Evolutionary conservation across 371 early-diverging fungal genomes (phyloP), one percentile per base, ranked within the genome.

Genomic region (Rhizopus sp.): DNA sequence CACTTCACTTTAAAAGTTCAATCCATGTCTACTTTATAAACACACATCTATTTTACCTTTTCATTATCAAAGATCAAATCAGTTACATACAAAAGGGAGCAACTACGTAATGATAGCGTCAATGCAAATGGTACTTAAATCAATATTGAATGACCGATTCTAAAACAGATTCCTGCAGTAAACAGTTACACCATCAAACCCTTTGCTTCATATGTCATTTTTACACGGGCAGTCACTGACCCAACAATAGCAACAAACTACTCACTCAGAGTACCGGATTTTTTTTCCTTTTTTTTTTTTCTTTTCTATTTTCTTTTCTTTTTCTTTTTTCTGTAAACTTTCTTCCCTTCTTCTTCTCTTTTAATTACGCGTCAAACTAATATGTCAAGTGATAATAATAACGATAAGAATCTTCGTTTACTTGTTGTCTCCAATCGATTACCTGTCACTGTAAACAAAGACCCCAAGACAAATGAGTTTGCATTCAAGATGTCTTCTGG

Each of bases 361-460:
- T 16, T 47, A 44, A 15, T n/a, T 33, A 33, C n/a, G 33, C 30
- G 16, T 13, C 32, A 40, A 10, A 53, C 4, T 35, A 39, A 44
- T 12, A 62, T 62, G 57, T 46, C 59, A 37, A 39, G 53, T 12
- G 62, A 62, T 45, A 57, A 31, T 31, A 55, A 46, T 33, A 59
- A 67, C 23, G 63, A 70, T 32, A 70, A 67, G 38, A 69, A 75
- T 41, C 70, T 78, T 49, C 88, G 94, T 23, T 83, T 99, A 23
- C 81, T 99, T 32, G 96, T 99, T n/a, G 95, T 99, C 2, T 97
- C 98, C n/a, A 99, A 99, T 81, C 86, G 99, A 38, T 83, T 99
- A 32, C 99, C 99, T 41, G 89, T 99, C 59, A 97, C 99, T 9
- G 90, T 99, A 50, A 89, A 84, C 45, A 87, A 91, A 66, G 84